These are phyloP conservation scores for Colletotrichum melonis DNA, from an alignment of 2,329 filamentous ascomycete species.

Conservation along the genomic window DNA sequence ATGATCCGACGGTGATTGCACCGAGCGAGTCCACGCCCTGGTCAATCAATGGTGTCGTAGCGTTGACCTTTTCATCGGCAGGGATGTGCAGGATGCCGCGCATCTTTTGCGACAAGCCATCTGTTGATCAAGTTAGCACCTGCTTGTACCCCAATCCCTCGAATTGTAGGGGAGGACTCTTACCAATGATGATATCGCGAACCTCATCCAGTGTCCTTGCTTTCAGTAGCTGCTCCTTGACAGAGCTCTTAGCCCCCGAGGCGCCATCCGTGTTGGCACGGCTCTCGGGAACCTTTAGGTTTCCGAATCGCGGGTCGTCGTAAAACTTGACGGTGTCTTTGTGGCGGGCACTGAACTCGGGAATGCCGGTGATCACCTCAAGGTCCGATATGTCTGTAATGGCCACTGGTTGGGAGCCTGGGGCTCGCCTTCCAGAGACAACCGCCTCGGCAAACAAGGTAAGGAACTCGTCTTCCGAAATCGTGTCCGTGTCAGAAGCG, in stretches of 20 bases:
- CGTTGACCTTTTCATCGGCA: conserved; percentile 4
- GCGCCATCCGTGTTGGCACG: background rate
- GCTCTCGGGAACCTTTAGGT: background rate
- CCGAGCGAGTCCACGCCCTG: conserved; percentile 43
- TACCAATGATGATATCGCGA: conserved; percentile 5
- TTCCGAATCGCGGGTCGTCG: conserved; percentile 14
- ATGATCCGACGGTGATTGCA: conserved; percentile 51
- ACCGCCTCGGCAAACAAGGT: conserved; percentile 56
- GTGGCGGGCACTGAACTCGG: conserved; percentile 1
- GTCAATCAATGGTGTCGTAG: conserved; percentile 8
- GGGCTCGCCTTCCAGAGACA: conserved; percentile 42
- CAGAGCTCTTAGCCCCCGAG: background rate
- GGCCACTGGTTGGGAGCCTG: background rate
- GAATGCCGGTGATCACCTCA: conserved; percentile 4
- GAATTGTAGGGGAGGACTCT: background rate
- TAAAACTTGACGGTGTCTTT: conserved; percentile 12
- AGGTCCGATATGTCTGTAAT: background rate
- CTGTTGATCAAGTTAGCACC: background rate
- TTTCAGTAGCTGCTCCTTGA: background rate
- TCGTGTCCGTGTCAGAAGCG: conserved; percentile 20
- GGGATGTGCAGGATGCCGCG: conserved; percentile 9
- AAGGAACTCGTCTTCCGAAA: conserved; percentile 49
- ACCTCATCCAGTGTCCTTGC: conserved; percentile 9
- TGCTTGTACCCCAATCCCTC: background rate
- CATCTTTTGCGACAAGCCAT: conserved; percentile 10